Conservation (phyloP, 441 rosid genomes). For the Arabidopsis hybrid region DNA sequence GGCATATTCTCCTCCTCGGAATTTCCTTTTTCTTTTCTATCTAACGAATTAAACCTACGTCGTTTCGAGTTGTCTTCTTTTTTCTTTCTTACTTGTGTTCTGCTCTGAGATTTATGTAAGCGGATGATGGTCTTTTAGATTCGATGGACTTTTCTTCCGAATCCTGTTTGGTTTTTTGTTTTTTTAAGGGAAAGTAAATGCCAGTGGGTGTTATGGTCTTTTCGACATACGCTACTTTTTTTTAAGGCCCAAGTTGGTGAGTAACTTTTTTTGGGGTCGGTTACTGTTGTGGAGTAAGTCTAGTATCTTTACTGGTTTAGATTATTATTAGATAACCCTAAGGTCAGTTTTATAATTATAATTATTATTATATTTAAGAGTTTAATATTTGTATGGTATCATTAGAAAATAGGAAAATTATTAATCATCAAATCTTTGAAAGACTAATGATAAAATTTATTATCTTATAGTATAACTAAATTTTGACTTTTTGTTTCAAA, state of each 20-base stretch:
- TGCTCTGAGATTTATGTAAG: background rate
- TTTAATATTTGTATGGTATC: too few species aligned
- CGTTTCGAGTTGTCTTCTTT: background rate
- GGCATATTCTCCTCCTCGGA: conserved; percentile 57
- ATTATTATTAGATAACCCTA: too few species aligned
- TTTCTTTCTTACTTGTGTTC: background rate
- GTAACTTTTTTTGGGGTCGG: background rate
- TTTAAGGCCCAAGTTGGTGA: background rate
- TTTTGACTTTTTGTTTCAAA: too few species aligned
- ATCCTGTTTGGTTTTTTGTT: background rate
- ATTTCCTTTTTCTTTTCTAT: conserved; percentile 5
- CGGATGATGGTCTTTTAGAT: background rate
- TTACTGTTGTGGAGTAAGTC: too few species aligned
- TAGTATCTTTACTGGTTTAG: too few species aligned
- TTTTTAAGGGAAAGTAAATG: background rate
- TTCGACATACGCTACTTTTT: background rate
- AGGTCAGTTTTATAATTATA: too few species aligned
- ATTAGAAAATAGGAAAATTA: too few species aligned
- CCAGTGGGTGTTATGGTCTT: conserved; percentile 26
- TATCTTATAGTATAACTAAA: too few species aligned
- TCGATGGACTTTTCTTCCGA: conserved; percentile 18
- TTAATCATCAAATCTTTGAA: too few species aligned
- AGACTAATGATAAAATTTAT: too few species aligned
- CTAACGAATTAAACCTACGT: conserved; percentile 20
- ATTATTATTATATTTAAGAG: too few species aligned